Evolutionary conservation across 2,329 filamentous ascomycete species (phyloP), one percentile per base, ranked within the genome.

Genomic region (Didymella keratinophila): DNA sequence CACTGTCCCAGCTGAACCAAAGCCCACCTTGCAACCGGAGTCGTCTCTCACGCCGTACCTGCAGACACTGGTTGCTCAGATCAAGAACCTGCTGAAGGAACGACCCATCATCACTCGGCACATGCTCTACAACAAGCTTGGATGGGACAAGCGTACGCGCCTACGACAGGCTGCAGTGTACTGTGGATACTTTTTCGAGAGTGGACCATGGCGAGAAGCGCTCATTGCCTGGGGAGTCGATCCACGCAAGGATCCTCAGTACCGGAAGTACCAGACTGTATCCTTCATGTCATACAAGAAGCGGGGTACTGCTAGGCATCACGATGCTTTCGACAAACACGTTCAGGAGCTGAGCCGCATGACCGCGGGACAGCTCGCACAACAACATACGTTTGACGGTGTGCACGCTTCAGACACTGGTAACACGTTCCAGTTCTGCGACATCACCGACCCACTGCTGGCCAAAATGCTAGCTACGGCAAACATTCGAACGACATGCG

Each of bases 401-500:
- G 82, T 87, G 58, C 84, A 84, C 2, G 86, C 94, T 53, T 86
- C 87, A 16, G 85, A 86, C 1, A 93, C 97, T 70, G 93, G 93
- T 37, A 95, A 95, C 70, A 89, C 95, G 48, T 99, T 93, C 90
- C 95, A 98, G 80, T 85, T 96, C 25, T 96, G 93, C 78, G 95
- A 99, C 75, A 89, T 98, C 53, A 89, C 87, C 0, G 94, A 98
- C 69, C 91, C 92, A 0, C 72, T 93, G 1, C 81, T 98, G 1
- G 79, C 81, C 0, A 76, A 81, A 11, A 79, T 97, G 3, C 82
- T 97, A 37, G 83, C 87, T 20, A 84, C 86, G 0, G 81, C 87
- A 0, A 82, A 86, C 5, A 71, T 82, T 2, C 74, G 77, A 32
- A 63, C 64, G 4, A 77, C 79, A 3, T 81, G 79, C 52, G 81